These are phyloP conservation scores for Coemansia erecta DNA, from an alignment of 192 early-diverging fungal genomes.

Conservation along the genomic window DNA sequence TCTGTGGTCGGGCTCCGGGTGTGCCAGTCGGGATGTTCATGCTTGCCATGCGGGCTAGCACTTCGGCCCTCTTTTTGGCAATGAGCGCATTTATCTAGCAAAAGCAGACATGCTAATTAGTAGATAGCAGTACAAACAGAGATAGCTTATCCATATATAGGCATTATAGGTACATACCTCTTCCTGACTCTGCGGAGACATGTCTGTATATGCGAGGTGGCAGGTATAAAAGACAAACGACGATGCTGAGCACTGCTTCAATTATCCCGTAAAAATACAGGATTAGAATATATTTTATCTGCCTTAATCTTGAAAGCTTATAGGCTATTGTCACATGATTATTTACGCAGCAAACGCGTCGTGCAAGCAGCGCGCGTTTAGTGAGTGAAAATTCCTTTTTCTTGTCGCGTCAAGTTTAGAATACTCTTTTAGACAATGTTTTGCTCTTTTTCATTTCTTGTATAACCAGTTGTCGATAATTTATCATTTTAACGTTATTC, in stretches of 20 bases:
- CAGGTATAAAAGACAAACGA: too few relatives aligned
- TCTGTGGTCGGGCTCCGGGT: not conserved
- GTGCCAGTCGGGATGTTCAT: slow-evolving; percentile 41
- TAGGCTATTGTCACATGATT: slow-evolving; percentile 3
- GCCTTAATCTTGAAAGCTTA: not conserved
- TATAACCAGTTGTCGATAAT: not conserved
- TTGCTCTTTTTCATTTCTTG: not conserved
- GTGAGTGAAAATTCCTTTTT: not conserved
- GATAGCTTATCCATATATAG: not conserved
- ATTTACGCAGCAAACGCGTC: not conserved
- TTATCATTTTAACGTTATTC: slow-evolving; percentile 1
- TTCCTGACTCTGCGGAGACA: slow-evolving; percentile 2
- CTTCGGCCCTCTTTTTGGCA: slow-evolving; percentile 61
- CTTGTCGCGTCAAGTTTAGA: not conserved
- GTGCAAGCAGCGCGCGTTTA: not conserved
- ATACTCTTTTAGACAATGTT: not conserved
- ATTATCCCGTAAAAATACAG: not conserved
- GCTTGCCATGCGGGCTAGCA: slow-evolving; percentile 63
- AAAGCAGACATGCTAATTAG: not conserved
- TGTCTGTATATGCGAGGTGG: not conserved
- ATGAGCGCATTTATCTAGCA: slow-evolving; percentile 43
- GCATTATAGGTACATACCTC: not conserved
- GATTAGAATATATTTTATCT: not conserved
- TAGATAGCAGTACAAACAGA: not conserved
- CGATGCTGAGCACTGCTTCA: too few relatives aligned